Conservation (phyloP, 2,329 filamentous ascomycete genomes). For the Calonectria leucothoes region DNA sequence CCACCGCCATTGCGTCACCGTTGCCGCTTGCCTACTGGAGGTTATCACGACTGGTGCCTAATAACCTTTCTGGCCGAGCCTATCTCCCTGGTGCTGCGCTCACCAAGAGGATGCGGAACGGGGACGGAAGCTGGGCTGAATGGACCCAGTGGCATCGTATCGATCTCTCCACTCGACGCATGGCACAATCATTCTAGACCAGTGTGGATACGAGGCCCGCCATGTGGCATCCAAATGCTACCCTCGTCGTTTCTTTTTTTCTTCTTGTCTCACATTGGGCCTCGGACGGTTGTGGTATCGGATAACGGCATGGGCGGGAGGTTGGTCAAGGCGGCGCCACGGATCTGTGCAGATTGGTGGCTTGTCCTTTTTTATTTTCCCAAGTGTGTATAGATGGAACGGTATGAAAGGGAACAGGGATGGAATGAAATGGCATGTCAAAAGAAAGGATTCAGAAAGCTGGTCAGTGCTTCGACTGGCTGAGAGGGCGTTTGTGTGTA, state of each 20-base stretch:
- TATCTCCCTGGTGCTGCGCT: not conserved
- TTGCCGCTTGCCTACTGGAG: not conserved
- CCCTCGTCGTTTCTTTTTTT: conserved; percentile 1
- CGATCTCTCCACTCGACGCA: conserved; percentile 1
- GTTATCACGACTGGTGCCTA: not conserved
- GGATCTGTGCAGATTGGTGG: conserved; percentile 12
- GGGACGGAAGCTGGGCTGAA: not conserved
- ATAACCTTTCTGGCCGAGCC: not conserved
- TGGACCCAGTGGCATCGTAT: not conserved
- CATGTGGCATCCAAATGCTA: not conserved
- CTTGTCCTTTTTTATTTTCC: conserved; percentile 13
- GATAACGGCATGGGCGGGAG: not conserved
- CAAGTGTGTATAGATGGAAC: not conserved
- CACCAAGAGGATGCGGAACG: not conserved
- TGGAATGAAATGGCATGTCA: not conserved
- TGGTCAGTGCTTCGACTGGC: not conserved
- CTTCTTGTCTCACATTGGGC: conserved; percentile 35
- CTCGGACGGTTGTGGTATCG: not conserved
- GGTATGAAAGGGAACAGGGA: not conserved
- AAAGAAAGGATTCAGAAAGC: conserved; percentile 1
- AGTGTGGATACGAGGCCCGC: conserved; percentile 4
- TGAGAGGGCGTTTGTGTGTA: not conserved
- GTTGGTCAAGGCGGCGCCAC: not conserved
- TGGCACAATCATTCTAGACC: conserved; percentile 13
- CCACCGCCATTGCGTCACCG: not conserved